Evolutionary conservation across 257 asterid genomes (phyloP).

Genomic region (Petrea volubilis): DNA sequence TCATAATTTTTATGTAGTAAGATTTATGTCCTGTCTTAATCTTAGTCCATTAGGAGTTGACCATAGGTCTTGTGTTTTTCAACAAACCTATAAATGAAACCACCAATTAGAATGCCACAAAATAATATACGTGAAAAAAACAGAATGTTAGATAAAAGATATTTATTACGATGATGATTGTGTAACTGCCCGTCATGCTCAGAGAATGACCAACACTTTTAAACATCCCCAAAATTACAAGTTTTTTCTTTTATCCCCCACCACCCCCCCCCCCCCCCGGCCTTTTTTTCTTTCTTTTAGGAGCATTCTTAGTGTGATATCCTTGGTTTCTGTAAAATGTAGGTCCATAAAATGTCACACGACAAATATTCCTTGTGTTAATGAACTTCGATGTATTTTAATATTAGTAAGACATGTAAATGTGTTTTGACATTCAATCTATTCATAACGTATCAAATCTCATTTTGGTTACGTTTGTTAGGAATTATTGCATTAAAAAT

Average conservation of each 20-base stretch:
- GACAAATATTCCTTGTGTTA: background rate
- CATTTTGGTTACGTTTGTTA: too few relatives aligned
- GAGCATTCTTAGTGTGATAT: background rate
- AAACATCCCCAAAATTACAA: too few relatives aligned
- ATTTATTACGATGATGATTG: background rate
- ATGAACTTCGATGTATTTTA: background rate
- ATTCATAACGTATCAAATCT: too few relatives aligned
- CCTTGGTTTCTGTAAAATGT: background rate
- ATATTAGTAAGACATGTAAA: too few relatives aligned
- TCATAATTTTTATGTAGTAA: background rate
- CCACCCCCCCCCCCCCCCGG: too few relatives aligned
- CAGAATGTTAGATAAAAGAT: background rate
- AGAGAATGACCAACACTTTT: background rate
- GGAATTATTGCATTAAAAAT: too few relatives aligned
- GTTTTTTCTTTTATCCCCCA: too few relatives aligned
- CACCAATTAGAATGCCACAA: too few relatives aligned
- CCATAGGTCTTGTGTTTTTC: background rate
- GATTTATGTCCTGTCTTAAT: conserved; percentile 15
- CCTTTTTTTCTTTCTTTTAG: background rate
- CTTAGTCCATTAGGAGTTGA: conserved; percentile 19
- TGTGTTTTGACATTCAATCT: too few relatives aligned
- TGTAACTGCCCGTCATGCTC: background rate
- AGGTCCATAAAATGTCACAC: background rate
- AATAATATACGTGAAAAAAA: too few relatives aligned
- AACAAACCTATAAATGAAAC: background rate